Base-by-base conservation (phyloP, 2,329 filamentous ascomycete species). In the Cordyceps cateniannulata region DNA sequence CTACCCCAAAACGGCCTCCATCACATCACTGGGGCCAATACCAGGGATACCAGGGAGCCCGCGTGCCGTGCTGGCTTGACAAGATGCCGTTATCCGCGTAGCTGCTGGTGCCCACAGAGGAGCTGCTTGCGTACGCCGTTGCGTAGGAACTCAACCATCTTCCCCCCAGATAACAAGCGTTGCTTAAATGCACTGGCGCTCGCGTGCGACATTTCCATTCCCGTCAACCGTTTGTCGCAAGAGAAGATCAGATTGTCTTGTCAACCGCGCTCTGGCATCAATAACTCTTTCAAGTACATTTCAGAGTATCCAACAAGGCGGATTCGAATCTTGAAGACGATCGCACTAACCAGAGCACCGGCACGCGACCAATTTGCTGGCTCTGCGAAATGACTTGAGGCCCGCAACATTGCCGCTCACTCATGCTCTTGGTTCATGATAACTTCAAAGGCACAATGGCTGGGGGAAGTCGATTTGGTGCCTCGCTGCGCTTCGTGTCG, bases 11-110 rank as follows among this genome's bases (percentile, higher is more conserved):
- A 16, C 35, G 16, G 35, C 35, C 35, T 38, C 35, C 16, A 16
- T 38, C 35, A 38, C 35, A 16, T n/a, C 35, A 3, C 10, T 3
- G 16, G 35, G 40, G 9, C 9, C 35, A 20, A 40, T 29, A 29
- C n/a, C n/a, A n/a, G n/a, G n/a, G 27, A 52, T 38, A 53, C 10
- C 22, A n/a, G 51, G 22, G 24, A 35, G 27, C 10, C n/a, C 7
- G 27, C 27, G 25, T 9, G 24, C 5, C n/a, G 14, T 16, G 47
- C 20, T 25, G 22, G 12, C 20, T 38, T 38, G 29, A 20, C 29
- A 22, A 16, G 35, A 53, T 53, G 51, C 51, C 51, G 51, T 53
- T 53, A 53, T 53, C 51, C 35, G 51, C 18, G 35, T 35, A 42
- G 40, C 27, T 29, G 18, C 35, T 27, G 38, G 35, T 35, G 16